Evolutionary conservation across 495 filamentous ascomycete species (phyloP).

Genomic region (Aspergillus wentii): DNA sequence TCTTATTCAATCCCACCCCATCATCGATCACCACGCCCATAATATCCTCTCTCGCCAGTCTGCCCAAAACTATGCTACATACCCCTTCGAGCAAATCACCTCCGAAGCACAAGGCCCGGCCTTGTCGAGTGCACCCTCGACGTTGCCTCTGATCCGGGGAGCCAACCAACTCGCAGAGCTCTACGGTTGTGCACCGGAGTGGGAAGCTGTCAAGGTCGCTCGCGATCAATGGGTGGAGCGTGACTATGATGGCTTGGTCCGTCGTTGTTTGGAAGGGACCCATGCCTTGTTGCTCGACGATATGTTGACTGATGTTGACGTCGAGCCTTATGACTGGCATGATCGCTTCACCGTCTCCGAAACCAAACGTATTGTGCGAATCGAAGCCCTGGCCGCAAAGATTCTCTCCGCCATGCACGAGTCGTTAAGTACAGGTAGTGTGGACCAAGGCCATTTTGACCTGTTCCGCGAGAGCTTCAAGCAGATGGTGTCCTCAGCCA

Average conservation of each 20-base stretch:
- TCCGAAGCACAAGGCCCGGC: constrained; percentile 71
- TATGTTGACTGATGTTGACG: constrained; percentile 55
- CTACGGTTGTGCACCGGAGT: constrained; percentile 51
- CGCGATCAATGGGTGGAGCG: constrained; percentile 51
- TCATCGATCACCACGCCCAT: constrained; percentile 89
- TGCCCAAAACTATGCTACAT: constrained; percentile 27
- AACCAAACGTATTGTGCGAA: constrained; percentile 76
- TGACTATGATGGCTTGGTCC: constrained; percentile 54
- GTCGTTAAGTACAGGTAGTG: too few species aligned
- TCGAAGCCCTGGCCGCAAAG: constrained; percentile 70
- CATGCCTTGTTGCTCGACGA: constrained; percentile 78
- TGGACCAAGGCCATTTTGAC: constrained; percentile 25
- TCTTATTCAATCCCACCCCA: constrained; percentile 60
- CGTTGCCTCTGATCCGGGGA: constrained; percentile 66
- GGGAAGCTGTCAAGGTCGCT: constrained; percentile 58
- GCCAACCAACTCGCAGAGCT: constrained; percentile 61
- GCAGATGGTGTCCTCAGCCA: constrained; percentile 42
- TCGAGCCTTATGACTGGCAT: constrained; percentile 65
- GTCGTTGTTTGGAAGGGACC: constrained; percentile 66
- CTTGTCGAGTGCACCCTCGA: constrained; percentile 51
- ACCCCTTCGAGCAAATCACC: constrained; percentile 56
- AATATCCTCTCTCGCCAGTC: constrained; percentile 53
- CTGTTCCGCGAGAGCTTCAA: constrained; percentile 43
- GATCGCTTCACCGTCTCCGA: constrained; percentile 55
- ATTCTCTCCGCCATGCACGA: constrained; percentile 47